These are phyloP conservation scores for Allium cepa DNA, from an alignment of 106 monocot species.

Conservation along the genomic window DNA sequence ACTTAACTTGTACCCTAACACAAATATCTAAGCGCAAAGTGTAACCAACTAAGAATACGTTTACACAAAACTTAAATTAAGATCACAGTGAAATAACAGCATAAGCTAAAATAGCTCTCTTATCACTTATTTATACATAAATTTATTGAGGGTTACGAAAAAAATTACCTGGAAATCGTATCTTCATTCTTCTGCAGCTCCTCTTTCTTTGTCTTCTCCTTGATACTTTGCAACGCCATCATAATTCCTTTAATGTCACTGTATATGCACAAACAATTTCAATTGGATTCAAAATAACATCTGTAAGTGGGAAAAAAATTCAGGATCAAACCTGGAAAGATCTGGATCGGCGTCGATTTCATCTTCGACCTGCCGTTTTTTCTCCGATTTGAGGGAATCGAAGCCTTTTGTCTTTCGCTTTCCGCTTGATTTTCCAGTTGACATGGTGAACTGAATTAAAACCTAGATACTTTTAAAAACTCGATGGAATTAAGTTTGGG, in stretches of 20 bases:
- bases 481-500: too few relatives aligned
- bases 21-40: not conserved
- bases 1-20: not conserved
- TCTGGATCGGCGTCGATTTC: conserved; percentile 45
- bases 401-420: conserved; percentile 33
- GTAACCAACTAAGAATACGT: not conserved
- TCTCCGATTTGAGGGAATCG: conserved; percentile 30
- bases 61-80: too few relatives aligned
- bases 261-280: conserved; percentile 6
- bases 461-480: not conserved
- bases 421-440: conserved; percentile 16
- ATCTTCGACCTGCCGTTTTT: conserved; percentile 16
- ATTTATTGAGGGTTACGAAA: not conserved
- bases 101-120: too few relatives aligned
- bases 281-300: not conserved
- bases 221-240: conserved; percentile 61
- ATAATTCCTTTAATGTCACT: conserved; percentile 78
- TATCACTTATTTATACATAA: too few relatives aligned
- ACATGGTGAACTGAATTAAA: conserved; percentile 11
- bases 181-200: conserved; percentile 71
- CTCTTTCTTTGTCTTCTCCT: conserved; percentile 77
- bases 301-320: not conserved
- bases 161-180: conserved; percentile 46
- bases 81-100: too few relatives aligned
- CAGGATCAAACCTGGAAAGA: conserved; percentile 33